phyloP scores from a whole-genome alignment of 1,284 basidiomycete genomes.

The Pulveroboletus sp. region DNA sequence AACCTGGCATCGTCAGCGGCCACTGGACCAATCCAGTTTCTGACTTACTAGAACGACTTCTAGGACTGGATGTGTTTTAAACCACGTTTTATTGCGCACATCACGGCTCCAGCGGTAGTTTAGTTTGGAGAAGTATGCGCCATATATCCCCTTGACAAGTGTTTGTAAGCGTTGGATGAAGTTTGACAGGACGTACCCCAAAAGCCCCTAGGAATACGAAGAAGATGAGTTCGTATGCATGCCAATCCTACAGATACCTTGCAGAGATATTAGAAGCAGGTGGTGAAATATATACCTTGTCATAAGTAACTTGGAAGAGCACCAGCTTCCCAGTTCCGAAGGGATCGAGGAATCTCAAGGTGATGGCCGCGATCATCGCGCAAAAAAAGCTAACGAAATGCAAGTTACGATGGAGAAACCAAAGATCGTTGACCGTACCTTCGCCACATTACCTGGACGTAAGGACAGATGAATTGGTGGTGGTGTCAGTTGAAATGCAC shows the following conservation, averaged over 20 bases:
- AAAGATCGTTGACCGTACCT: constrained; percentile 50
- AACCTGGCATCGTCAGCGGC: constrained; percentile 49
- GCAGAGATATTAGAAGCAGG: neutral
- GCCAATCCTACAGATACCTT: constrained; percentile 71
- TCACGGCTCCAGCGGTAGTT: constrained; percentile 88
- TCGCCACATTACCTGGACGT: constrained; percentile 77
- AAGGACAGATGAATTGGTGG: neutral
- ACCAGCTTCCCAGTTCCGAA: constrained; percentile 87
- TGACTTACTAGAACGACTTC: constrained; percentile 81
- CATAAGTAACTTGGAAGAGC: constrained; percentile 88
- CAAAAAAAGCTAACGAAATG: constrained; percentile 76
- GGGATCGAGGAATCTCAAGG: constrained; percentile 87
- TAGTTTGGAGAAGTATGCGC: constrained; percentile 90
- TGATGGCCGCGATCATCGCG: constrained; percentile 91
- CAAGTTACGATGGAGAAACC: constrained; percentile 1
- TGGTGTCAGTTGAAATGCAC: constrained; percentile 14
- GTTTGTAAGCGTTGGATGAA: constrained; percentile 8
- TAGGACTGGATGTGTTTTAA: constrained; percentile 76
- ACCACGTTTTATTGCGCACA: constrained; percentile 80
- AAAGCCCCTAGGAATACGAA: constrained; percentile 87
- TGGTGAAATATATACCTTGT: constrained; percentile 51
- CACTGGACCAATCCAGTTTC: neutral
- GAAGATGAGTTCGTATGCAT: constrained; percentile 79
- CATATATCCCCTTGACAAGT: constrained; percentile 77
- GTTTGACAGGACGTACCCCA: constrained; percentile 52